Percentiles rank a stretch among this genome's conserved stretches.
Evolutionary conservation across 441 rosid species (phyloP).

Genomic region (Bruguiera hainesii): DNA sequence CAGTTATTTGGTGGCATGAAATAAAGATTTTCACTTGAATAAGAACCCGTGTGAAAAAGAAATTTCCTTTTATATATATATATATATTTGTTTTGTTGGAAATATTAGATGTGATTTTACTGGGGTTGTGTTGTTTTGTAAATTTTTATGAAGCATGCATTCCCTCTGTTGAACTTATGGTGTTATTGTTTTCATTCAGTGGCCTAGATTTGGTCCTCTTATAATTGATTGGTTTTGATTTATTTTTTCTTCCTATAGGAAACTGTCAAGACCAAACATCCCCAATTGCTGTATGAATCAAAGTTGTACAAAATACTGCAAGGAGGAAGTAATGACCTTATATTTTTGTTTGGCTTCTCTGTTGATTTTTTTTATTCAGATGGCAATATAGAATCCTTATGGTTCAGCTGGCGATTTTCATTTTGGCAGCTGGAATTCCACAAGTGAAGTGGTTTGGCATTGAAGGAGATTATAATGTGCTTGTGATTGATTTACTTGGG

Average conservation of each 20-base stretch:
- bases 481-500: constrained; percentile 97
- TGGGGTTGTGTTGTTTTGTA: no score
- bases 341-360: neutral
- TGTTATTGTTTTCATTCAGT: neutral
- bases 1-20: no score
- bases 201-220: neutral
- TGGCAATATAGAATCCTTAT: neutral
- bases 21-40: no score
- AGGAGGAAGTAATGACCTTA: constrained; percentile 81
- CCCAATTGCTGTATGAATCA: constrained; percentile 93
- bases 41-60: no score
- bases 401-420: constrained; percentile 9
- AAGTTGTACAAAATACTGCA: constrained; percentile 88
- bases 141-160: no score
- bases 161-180: no score
- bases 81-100: no score
- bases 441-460: constrained; percentile 92
- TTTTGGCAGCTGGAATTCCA: constrained; percentile 83
- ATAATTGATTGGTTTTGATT: neutral
- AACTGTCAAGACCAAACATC: constrained; percentile 93
- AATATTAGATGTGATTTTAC: no score
- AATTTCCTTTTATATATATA: no score
- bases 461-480: constrained; percentile 92
- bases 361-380: constrained; percentile 2
- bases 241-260: constrained; percentile 45